A percentile compares a stretch with the other conserved stretches of the same genome.
Conservation (phyloP, 257 asterid genomes). For the Echium plantagineum region DNA sequence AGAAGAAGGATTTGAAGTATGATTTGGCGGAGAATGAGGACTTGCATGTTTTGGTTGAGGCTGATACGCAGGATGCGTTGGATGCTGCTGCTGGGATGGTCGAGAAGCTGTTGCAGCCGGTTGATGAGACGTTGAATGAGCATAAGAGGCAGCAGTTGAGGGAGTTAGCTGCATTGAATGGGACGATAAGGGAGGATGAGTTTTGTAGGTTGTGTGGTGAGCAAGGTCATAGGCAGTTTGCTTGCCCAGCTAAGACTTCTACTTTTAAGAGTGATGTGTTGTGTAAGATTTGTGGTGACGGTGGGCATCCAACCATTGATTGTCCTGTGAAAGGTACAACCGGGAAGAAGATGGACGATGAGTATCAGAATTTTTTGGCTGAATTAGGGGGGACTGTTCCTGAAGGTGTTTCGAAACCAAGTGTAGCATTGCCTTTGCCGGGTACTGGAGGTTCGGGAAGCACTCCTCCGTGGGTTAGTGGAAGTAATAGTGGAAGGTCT, state of each 20-base stretch:
- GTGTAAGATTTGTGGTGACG: slow-evolving; percentile 28
- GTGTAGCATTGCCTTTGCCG: slow-evolving; percentile 1
- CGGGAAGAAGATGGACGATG: slow-evolving; percentile 8
- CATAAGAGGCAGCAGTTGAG: slow-evolving; percentile 26
- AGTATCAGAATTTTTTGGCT: slow-evolving; percentile 3
- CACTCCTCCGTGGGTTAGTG: slow-evolving; percentile 3
- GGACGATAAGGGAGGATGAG: slow-evolving; percentile 16
- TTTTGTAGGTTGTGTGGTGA: slow-evolving; percentile 24
- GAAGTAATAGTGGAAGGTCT: background rate
- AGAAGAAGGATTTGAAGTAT: slow-evolving; percentile 9
- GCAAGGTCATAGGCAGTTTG: slow-evolving; percentile 23
- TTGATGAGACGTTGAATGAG: slow-evolving; percentile 19
- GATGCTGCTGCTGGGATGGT: slow-evolving; percentile 27
- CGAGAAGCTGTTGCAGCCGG: slow-evolving; percentile 29
- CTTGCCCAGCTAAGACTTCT: slow-evolving; percentile 20
- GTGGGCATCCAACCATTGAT: slow-evolving; percentile 20
- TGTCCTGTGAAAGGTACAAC: slow-evolving; percentile 13
- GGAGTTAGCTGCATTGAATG: slow-evolving; percentile 26
- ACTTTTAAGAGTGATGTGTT: slow-evolving; percentile 17
- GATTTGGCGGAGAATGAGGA: slow-evolving; percentile 15
- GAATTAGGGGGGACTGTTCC: slow-evolving; percentile 6
- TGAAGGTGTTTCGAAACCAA: background rate
- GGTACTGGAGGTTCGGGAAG: slow-evolving; percentile 3
- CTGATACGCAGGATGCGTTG: slow-evolving; percentile 15
- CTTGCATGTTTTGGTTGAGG: slow-evolving; percentile 27